Conservation (phyloP, 345 rosid genomes). For the Populus pruinosa region DNA sequence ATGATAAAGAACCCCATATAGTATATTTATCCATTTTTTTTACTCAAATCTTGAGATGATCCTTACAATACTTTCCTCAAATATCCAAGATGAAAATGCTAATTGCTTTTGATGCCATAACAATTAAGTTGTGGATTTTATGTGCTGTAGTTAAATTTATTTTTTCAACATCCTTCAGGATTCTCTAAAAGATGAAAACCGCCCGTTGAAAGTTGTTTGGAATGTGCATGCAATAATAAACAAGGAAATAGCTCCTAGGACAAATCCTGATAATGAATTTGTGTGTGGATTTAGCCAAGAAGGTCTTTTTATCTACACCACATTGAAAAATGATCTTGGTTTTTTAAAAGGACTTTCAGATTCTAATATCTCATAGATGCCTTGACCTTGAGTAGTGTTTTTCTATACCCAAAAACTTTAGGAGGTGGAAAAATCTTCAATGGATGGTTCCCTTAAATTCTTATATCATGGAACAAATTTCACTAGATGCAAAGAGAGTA, state of each 20-base stretch:
- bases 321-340: neutral
- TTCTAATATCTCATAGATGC: conserved; percentile 51
- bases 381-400: conserved; percentile 72
- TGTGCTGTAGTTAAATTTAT: neutral
- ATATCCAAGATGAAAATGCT: neutral
- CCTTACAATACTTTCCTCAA: neutral
- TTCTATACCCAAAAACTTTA: conserved; percentile 68
- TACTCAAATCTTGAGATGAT: neutral
- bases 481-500: conserved; percentile 66
- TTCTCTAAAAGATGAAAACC: conserved; percentile 62
- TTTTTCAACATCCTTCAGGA: conserved; percentile 34
- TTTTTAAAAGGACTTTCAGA: neutral
- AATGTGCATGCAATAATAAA: conserved; percentile 73
- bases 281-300: conserved; percentile 93
- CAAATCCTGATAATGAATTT: conserved; percentile 55
- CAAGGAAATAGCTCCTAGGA: conserved; percentile 62
- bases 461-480: conserved; percentile 40
- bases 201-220: conserved; percentile 63
- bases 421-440: conserved; percentile 82
- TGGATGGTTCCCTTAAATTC: conserved; percentile 81
- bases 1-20: neutral
- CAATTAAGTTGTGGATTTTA: neutral
- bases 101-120: neutral
- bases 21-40: neutral
- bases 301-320: conserved; percentile 34